Conservation (phyloP, 305 asterid species). For the Rubia occidens region DNA sequence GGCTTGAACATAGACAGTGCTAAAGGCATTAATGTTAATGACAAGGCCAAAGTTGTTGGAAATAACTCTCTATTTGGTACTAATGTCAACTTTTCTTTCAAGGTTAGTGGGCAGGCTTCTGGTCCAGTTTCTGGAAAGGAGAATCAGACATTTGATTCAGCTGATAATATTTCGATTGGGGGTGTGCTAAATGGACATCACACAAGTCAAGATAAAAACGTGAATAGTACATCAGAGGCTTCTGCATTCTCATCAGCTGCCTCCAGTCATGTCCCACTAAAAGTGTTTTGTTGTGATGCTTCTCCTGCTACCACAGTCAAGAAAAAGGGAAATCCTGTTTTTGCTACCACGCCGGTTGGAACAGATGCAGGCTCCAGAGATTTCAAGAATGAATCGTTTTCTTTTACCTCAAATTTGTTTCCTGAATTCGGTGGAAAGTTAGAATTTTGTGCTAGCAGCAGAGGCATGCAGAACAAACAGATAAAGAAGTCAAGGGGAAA, state of each 20-base stretch:
- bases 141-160: slow-evolving; percentile 27
- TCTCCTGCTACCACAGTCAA: slow-evolving; percentile 32
- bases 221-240: slow-evolving; percentile 15
- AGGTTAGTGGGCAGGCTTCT: slow-evolving; percentile 17
- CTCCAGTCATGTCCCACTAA: slow-evolving; percentile 16
- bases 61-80: slow-evolving; percentile 6
- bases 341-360: slow-evolving; percentile 24
- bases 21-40: slow-evolving; percentile 11
- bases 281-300: slow-evolving; percentile 22
- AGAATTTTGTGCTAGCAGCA: slow-evolving; percentile 29
- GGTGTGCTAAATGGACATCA: slow-evolving; percentile 12
- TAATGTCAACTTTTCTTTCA: slow-evolving; percentile 17
- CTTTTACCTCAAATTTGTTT: slow-evolving; percentile 30
- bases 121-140: slow-evolving; percentile 24
- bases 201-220: slow-evolving; percentile 14
- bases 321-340: slow-evolving; percentile 29
- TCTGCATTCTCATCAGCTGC: slow-evolving; percentile 12
- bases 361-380: slow-evolving; percentile 30
- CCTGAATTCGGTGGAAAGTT: slow-evolving; percentile 26
- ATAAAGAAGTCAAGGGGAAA: slow-evolving; percentile 45
- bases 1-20: slow-evolving; percentile 22
- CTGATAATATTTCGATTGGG: slow-evolving; percentile 11
- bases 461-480: slow-evolving; percentile 33
- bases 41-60: slow-evolving; percentile 12
- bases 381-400: slow-evolving; percentile 24